A percentile compares a stretch with the other conserved stretches of the same genome.
Conservation (phyloP, 108 stramenopile species). For the Epithemia pelagica region DNA sequence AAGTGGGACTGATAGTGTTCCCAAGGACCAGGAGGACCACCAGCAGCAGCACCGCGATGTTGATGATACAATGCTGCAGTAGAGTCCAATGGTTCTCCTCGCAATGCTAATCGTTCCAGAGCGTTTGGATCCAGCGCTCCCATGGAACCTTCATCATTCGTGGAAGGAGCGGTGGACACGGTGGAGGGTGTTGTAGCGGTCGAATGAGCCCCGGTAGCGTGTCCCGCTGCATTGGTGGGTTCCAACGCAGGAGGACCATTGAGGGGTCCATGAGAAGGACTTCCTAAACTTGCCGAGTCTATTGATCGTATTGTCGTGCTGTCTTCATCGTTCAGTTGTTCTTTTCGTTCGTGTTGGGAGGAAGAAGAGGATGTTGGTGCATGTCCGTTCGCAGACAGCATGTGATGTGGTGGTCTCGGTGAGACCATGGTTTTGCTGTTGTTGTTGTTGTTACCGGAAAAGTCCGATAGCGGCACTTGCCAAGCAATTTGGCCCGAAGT, state of each 20-base stretch:
- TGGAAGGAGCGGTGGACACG: conserved; percentile 44
- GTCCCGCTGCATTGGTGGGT: not conserved
- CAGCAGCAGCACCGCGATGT: too few species aligned
- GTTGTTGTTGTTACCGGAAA: not conserved
- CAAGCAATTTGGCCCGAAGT: not conserved
- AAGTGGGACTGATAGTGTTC: conserved; percentile 1
- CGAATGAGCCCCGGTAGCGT: not conserved
- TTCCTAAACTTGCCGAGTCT: not conserved
- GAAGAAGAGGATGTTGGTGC: not conserved
- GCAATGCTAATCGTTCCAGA: not conserved
- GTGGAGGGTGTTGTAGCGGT: conserved; percentile 34
- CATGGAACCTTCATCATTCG: conserved; percentile 28
- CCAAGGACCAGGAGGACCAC: conserved; percentile 13
- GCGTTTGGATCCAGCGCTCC: not conserved
- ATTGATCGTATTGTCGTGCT: conserved; percentile 10
- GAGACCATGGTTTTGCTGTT: not conserved
- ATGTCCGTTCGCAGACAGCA: too few species aligned
- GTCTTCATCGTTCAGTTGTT: conserved; percentile 7
- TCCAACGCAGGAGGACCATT: not conserved
- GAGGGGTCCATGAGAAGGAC: not conserved
- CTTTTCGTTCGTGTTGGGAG: not conserved
- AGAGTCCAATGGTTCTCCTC: not conserved
- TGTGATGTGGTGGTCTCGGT: too few species aligned
- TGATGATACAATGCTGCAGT: not conserved
- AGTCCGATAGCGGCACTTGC: not conserved